Evolutionary conservation across 805 yeast species (phyloP), one percentile per base, ranked within the genome.

Genomic region (Phaffomyces antillensis): DNA sequence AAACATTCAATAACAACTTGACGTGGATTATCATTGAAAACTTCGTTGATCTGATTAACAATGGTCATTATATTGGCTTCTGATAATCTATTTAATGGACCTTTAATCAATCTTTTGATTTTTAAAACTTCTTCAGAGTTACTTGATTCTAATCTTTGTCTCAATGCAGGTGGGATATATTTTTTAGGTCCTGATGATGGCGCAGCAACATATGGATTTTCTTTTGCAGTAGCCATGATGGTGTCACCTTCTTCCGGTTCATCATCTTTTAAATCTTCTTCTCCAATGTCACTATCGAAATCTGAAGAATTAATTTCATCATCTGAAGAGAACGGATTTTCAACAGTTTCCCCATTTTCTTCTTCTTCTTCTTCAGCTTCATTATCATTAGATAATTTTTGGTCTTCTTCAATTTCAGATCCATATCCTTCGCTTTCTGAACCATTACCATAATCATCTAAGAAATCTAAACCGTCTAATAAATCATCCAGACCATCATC

Each of bases 151-250:
- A 73, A 49, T 54, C 71, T 73, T 38, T 77, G 72, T 47, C 98
- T 75, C 45, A 85, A 62, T 0, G 96, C 89, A 0, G 98, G 99
- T 1, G 99, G 98, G 15, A 91, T 67, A 59, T 93, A 91, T 49
- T 76, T 71, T 13, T 28, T 28, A 28, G 30, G 30, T 11, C 71
- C 67, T 24, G 46, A 16, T 6, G 61, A 40, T 48, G 68, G 67
- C 11, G 88, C 86, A 0, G 89, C 85, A 36, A 79, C 75, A 56
- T 81, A 86, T 6, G 95, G 95, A 53, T 87, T 87, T 59, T 86
- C 95, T 50, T 67, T 56, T 39, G 67, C 70, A 33, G 60, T 55
- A 31, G 65, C 66, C 44, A 54, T 56, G 37, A 49, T 47, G n/a
- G 47, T 49, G 16, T 61, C 63, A n/a, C 64, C 59, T 16, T 56